Percentiles rank a stretch among this genome's conserved stretches.
phyloP scores from a whole-genome alignment of 176 grass and related monocot species.

The Calamus simplicifolius region DNA sequence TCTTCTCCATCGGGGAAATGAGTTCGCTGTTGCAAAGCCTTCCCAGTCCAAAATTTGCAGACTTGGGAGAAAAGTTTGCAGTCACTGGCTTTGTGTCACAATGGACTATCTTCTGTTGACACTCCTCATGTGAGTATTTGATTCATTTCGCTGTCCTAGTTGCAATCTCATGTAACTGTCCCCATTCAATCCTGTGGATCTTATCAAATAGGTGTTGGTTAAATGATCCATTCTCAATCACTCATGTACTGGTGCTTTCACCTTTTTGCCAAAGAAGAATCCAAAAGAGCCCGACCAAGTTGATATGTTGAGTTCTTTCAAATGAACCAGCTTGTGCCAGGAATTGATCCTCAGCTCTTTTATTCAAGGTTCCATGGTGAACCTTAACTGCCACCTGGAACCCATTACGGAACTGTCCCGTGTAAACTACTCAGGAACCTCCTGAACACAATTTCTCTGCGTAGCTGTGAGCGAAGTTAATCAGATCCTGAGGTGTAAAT shows the following conservation, averaged over 20 bases:
- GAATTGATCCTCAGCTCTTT: no score
- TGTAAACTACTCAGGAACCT: constrained; percentile 64
- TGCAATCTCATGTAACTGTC: not conserved
- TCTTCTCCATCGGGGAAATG: no score
- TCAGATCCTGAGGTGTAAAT: constrained; percentile 44
- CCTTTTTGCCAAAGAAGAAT: not conserved
- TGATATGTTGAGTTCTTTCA: no score
- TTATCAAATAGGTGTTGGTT: not conserved
- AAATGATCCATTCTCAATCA: constrained; percentile 1
- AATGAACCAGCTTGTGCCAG: no score
- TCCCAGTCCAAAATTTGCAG: constrained; percentile 3
- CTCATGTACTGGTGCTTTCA: constrained; percentile 3
- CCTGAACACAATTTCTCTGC: constrained; percentile 42
- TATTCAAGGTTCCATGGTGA: constrained; percentile 10
- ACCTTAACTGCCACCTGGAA: constrained; percentile 53
- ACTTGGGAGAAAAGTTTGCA: constrained; percentile 1
- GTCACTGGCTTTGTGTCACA: constrained; percentile 11
- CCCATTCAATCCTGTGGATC: not conserved
- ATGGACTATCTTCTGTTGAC: constrained; percentile 8
- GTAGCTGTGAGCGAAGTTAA: constrained; percentile 27
- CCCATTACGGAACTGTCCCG: constrained; percentile 35
- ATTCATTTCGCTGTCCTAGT: not conserved
- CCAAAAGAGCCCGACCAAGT: not conserved
- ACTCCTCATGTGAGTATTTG: constrained; percentile 1
- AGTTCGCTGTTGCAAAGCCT: constrained; percentile 1